phyloP scores from a whole-genome alignment of 768 basidiomycete genomes.

The Coprinellus aureogranulatus region DNA sequence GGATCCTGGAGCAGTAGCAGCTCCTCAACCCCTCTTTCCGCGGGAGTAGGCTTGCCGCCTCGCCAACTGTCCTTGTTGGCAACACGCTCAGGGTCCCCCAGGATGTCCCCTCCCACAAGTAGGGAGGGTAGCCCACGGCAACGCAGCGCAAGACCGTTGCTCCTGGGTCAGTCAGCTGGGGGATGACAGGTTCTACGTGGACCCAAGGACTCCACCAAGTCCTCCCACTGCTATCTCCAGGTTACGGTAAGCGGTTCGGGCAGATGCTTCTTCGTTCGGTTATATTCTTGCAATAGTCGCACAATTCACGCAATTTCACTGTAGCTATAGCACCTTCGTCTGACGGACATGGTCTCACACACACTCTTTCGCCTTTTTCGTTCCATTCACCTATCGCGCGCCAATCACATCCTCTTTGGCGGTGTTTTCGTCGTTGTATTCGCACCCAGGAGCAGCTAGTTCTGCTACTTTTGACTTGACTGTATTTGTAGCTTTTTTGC shows the following conservation, averaged over 20 bases:
- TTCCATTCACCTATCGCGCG: too few species aligned
- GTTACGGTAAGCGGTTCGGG: not conserved
- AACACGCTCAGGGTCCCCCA: not conserved
- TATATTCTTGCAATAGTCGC: not conserved
- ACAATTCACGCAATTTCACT: not conserved
- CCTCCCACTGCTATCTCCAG: slow-evolving; percentile 3
- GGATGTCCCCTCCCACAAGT: not conserved
- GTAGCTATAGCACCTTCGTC: not conserved
- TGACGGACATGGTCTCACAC: not conserved
- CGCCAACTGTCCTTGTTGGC: not conserved
- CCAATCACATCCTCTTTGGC: too few species aligned
- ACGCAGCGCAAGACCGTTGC: not conserved
- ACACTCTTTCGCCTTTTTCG: not conserved
- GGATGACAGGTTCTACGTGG: not conserved
- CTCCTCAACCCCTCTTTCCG: not conserved
- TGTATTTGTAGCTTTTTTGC: not conserved
- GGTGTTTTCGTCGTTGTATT: too few species aligned
- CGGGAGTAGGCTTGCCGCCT: not conserved
- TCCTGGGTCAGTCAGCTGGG: not conserved
- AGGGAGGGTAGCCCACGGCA: not conserved
- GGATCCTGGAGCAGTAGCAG: not conserved
- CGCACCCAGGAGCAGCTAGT: not conserved
- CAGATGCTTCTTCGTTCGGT: not conserved
- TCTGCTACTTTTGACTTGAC: not conserved
- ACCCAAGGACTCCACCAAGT: slow-evolving; percentile 2